phyloP scores from a whole-genome alignment of 768 basidiomycete species.

The Boletus pseudo-olivaceus region DNA sequence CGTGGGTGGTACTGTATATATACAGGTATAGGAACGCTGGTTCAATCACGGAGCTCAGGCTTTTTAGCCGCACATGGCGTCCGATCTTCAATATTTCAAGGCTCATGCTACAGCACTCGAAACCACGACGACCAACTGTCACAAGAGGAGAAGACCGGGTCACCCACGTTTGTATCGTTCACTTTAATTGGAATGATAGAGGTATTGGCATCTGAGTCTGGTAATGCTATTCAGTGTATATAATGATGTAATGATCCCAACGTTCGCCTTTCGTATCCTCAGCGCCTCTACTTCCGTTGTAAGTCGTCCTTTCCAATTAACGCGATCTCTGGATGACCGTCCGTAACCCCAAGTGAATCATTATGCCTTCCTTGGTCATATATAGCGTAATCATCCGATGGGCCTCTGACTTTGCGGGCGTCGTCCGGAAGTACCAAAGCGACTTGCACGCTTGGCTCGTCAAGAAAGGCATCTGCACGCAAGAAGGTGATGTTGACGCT shows the following conservation, averaged over 20 bases:
- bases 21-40: too few relatives aligned
- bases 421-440: constrained; percentile 7
- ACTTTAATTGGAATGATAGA: too few relatives aligned
- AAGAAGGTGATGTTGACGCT: constrained; percentile 1
- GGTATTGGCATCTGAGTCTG: too few relatives aligned
- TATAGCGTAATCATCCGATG: constrained; percentile 20
- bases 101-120: too few relatives aligned
- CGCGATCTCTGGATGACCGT: neutral
- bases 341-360: neutral
- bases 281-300: neutral
- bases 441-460: constrained; percentile 28
- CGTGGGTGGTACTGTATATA: too few relatives aligned
- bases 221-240: neutral
- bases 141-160: too few relatives aligned
- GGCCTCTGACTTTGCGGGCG: constrained; percentile 9
- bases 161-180: too few relatives aligned
- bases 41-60: too few relatives aligned
- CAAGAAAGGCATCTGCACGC: constrained; percentile 6
- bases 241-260: neutral
- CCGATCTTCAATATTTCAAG: too few relatives aligned
- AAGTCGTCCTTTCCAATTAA: neutral
- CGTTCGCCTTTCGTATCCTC: neutral
- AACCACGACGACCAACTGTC: too few relatives aligned
- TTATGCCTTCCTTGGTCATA: constrained; percentile 13
- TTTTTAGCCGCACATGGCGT: too few relatives aligned